Evolutionary conservation across 208 protist genomes (phyloP).

Genomic region (Leishmania lainsoni): DNA sequence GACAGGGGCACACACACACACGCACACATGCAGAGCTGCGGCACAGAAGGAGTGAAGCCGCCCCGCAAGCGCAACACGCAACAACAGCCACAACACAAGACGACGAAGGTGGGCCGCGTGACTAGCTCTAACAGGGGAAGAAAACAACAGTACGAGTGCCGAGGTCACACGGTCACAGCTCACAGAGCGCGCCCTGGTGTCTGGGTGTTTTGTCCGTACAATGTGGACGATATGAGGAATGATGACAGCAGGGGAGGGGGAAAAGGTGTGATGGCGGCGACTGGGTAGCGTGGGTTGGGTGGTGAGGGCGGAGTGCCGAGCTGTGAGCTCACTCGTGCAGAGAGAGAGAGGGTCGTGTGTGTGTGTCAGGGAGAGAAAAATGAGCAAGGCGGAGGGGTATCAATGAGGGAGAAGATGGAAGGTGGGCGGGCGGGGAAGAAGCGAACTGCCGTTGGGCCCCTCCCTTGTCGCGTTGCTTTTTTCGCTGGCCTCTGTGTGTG

Average conservation of each 20-base stretch:
- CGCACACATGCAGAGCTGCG: too few relatives aligned
- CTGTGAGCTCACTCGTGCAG: not conserved
- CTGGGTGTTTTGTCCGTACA: not conserved
- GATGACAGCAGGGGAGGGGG: too few relatives aligned
- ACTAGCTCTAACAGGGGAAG: too few relatives aligned
- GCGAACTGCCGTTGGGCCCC: not conserved
- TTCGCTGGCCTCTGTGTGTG: not conserved
- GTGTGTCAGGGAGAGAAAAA: not conserved
- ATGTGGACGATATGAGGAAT: too few relatives aligned
- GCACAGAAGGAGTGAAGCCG: too few relatives aligned
- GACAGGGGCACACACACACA: too few relatives aligned
- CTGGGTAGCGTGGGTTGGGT: not conserved
- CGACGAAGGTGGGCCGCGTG: too few relatives aligned
- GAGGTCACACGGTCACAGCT: too few relatives aligned
- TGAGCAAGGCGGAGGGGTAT: not conserved
- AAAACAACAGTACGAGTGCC: too few relatives aligned
- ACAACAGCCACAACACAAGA: too few relatives aligned
- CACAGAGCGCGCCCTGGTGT: not conserved
- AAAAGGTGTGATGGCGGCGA: not conserved
- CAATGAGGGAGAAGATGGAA: not conserved
- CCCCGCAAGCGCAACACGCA: too few relatives aligned
- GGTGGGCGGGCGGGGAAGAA: not conserved
- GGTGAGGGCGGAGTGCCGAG: not conserved
- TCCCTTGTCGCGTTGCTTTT: not conserved
- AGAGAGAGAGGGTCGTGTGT: not conserved